Evolutionary conservation across 345 rosid species (phyloP).

Genomic region (Schrenkiella parvula): DNA sequence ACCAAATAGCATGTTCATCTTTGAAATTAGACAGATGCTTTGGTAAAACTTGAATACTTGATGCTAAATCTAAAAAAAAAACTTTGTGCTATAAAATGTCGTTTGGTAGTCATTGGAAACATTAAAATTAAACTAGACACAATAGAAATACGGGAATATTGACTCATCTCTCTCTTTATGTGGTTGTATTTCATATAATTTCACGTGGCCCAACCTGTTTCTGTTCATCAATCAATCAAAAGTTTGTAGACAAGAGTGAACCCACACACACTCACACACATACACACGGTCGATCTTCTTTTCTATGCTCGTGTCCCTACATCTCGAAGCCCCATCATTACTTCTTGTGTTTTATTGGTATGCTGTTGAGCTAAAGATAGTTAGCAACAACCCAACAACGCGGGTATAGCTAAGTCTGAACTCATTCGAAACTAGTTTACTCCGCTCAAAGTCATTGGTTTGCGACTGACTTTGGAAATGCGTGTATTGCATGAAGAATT

Average conservation of each 20-base stretch:
- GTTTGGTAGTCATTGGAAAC: slow-evolving; percentile 10
- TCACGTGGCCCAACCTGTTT: slow-evolving; percentile 33
- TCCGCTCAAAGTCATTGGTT: neutral
- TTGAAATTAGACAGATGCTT: neutral
- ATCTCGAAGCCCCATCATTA: slow-evolving; percentile 23
- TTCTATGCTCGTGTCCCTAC: slow-evolving; percentile 29
- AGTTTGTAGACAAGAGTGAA: slow-evolving; percentile 30
- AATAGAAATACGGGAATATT: slow-evolving; percentile 4
- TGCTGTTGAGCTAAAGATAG: slow-evolving; percentile 7
- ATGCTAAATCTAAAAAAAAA: neutral
- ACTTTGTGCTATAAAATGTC: slow-evolving; percentile 1
- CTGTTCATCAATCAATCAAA: slow-evolving; percentile 23
- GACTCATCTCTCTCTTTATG: slow-evolving; percentile 12
- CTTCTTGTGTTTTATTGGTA: slow-evolving; percentile 24
- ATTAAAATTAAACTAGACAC: slow-evolving; percentile 1
- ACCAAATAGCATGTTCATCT: neutral
- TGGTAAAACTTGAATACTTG: neutral
- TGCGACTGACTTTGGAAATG: neutral
- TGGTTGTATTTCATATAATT: slow-evolving; percentile 31
- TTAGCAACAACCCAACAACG: slow-evolving; percentile 20
- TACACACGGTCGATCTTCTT: slow-evolving; percentile 32
- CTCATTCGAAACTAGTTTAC: slow-evolving; percentile 5
- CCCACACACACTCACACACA: slow-evolving; percentile 32
- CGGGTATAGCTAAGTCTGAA: slow-evolving; percentile 9
- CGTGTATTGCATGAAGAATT: neutral